Evolutionary conservation across 306 rosid genomes (phyloP).

Genomic region (Castanospermum australe): DNA sequence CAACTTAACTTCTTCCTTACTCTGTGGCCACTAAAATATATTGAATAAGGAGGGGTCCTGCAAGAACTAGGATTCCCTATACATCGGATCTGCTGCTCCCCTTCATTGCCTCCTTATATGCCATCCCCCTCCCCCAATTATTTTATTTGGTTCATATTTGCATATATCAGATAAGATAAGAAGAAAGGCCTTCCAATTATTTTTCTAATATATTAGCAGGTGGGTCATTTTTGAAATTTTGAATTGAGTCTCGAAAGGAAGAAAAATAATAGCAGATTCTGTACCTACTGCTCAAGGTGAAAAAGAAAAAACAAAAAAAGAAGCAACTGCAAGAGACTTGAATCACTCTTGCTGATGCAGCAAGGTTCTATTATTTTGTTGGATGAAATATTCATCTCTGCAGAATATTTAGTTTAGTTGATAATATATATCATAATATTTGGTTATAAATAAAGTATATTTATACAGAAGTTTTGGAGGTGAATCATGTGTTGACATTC

Average conservation of each 20-base stretch:
- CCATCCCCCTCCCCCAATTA: conserved; percentile 40
- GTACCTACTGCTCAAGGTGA: background rate
- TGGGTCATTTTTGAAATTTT: background rate
- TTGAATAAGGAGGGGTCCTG: conserved; percentile 18
- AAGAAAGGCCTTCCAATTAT: conserved; percentile 17
- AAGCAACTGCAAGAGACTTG: background rate
- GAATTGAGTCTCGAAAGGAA: background rate
- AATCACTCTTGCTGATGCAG: background rate
- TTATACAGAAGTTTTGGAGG: background rate
- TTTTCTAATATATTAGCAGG: conserved; percentile 10
- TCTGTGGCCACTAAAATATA: background rate
- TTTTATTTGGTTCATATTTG: conserved; percentile 29
- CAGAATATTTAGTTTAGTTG: background rate
- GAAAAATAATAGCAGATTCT: background rate
- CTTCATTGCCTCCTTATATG: conserved; percentile 24
- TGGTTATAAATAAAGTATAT: background rate
- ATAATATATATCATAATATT: background rate
- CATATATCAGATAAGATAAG: conserved; percentile 47
- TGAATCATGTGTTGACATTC: background rate
- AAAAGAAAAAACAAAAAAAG: background rate
- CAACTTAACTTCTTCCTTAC: conserved; percentile 2
- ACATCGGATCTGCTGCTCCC: conserved; percentile 60
- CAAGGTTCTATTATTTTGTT: background rate
- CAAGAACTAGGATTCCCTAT: conserved; percentile 59
- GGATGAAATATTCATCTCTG: background rate